Percentiles rank a stretch among this genome's conserved stretches.
Conservation (phyloP, 192 early-diverging fungal genomes). For the Oehlia diaphana region DNA sequence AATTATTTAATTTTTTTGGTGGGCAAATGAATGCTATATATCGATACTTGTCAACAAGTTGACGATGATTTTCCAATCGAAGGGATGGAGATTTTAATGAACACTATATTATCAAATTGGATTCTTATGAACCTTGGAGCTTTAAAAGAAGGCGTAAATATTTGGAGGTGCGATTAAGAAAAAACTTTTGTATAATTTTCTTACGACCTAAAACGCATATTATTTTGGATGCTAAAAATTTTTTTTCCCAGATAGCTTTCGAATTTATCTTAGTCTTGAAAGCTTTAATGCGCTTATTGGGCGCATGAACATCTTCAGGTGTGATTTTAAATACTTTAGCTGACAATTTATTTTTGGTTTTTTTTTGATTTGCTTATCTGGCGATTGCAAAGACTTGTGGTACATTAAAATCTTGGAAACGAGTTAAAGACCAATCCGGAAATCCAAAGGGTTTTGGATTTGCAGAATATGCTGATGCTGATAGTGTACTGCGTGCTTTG, state of each 20-base stretch:
- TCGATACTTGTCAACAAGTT: slow-evolving; percentile 30
- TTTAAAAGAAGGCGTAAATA: slow-evolving; percentile 8
- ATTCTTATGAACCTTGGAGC: not conserved
- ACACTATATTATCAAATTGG: slow-evolving; percentile 4
- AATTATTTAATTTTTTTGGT: slow-evolving; percentile 11
- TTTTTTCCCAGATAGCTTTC: slow-evolving; percentile 15
- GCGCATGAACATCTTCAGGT: slow-evolving; percentile 6
- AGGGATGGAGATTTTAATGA: not conserved
- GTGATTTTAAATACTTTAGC: slow-evolving; percentile 17
- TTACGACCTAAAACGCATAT: not conserved
- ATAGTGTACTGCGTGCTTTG: slow-evolving; percentile 62
- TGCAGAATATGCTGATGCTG: slow-evolving; percentile 66
- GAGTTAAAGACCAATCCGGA: slow-evolving; percentile 61
- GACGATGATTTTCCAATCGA: slow-evolving; percentile 35
- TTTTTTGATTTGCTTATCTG: not conserved
- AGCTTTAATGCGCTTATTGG: not conserved
- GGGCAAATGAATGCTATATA: slow-evolving; percentile 7
- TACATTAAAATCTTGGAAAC: slow-evolving; percentile 64
- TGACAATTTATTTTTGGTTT: slow-evolving; percentile 12
- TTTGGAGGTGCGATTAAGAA: not conserved
- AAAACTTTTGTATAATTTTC: not conserved
- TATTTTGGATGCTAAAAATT: not conserved
- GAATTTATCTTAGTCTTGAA: not conserved
- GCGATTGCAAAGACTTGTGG: slow-evolving; percentile 62
- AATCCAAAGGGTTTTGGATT: slow-evolving; percentile 75